A percentile compares a stretch with the other conserved stretches of the same genome.
Evolutionary conservation across 352 stramenopile species (phyloP).

Genomic region (Nothophytophthora sp.): DNA sequence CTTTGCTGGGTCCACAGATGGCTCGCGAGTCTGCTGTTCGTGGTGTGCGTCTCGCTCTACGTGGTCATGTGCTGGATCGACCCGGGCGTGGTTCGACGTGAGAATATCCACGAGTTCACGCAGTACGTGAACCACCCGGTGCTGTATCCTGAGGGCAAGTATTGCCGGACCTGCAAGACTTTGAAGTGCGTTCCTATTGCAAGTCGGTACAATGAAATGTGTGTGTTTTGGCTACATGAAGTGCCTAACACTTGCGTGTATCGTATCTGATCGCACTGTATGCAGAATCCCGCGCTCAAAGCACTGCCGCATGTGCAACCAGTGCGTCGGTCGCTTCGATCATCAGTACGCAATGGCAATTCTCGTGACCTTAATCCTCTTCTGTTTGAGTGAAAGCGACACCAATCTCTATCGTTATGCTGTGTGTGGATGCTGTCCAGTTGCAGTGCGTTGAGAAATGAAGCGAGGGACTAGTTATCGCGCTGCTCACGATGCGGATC

Average conservation of each 20-base stretch:
- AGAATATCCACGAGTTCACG: conserved; percentile 52
- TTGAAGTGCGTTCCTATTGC: conserved; percentile 54
- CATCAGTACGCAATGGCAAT: conserved; percentile 74
- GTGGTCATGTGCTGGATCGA: conserved; percentile 66
- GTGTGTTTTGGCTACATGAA: neutral
- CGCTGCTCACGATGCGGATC: neutral
- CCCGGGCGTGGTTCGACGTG: conserved; percentile 67
- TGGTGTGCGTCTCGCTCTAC: conserved; percentile 63
- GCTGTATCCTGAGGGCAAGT: conserved; percentile 79
- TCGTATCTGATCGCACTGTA: neutral
- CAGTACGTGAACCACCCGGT: conserved; percentile 80
- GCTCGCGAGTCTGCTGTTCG: conserved; percentile 52
- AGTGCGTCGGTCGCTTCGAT: conserved; percentile 90
- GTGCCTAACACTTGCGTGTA: neutral
- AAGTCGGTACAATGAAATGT: neutral
- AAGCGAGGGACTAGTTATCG: neutral
- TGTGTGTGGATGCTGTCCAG: conserved; percentile 13
- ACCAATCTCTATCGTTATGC: conserved; percentile 1
- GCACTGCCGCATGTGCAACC: conserved; percentile 89
- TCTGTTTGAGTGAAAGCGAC: neutral
- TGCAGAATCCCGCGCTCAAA: conserved; percentile 82
- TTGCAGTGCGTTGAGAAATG: conserved; percentile 23
- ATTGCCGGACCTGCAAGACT: conserved; percentile 88
- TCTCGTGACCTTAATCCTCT: neutral
- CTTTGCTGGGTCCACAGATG: conserved; percentile 28